These are phyloP conservation scores for Cochlearia excelsa DNA, from an alignment of 345 rosid species.

Conservation along the genomic window DNA sequence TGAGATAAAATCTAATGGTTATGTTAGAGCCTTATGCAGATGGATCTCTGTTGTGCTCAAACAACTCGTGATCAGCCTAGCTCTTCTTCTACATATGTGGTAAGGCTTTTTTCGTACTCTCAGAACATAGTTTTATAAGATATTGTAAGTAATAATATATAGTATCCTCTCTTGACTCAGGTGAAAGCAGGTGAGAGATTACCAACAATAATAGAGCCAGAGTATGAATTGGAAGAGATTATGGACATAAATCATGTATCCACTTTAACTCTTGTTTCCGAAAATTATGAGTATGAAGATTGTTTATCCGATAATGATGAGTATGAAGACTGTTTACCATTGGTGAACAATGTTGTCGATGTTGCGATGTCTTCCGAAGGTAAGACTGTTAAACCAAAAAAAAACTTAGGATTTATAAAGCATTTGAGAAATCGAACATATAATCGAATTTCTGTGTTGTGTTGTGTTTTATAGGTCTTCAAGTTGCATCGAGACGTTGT, in stretches of 20 bases:
- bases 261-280: constrained; percentile 70
- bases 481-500: background rate
- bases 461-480: too few relatives aligned
- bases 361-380: constrained; percentile 47
- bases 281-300: constrained; percentile 75
- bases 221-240: constrained; percentile 80
- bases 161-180: constrained; percentile 41
- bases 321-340: too few relatives aligned
- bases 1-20: constrained; percentile 4
- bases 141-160: too few relatives aligned
- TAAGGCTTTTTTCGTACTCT: constrained; percentile 43
- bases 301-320: constrained; percentile 46
- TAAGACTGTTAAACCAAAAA: constrained; percentile 25
- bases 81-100: too few relatives aligned
- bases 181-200: constrained; percentile 62
- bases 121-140: too few relatives aligned
- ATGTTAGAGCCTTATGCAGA: constrained; percentile 58
- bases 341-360: constrained; percentile 86
- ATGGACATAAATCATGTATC: constrained; percentile 50
- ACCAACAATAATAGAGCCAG: constrained; percentile 79
- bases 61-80: too few relatives aligned
- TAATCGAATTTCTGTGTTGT: too few relatives aligned
- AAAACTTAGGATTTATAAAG: too few relatives aligned
- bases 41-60: constrained; percentile 58
- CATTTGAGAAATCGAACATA: too few relatives aligned